Base-by-base conservation (phyloP, 163 green algal genomes). In the Scenedesmus sp. region DNA sequence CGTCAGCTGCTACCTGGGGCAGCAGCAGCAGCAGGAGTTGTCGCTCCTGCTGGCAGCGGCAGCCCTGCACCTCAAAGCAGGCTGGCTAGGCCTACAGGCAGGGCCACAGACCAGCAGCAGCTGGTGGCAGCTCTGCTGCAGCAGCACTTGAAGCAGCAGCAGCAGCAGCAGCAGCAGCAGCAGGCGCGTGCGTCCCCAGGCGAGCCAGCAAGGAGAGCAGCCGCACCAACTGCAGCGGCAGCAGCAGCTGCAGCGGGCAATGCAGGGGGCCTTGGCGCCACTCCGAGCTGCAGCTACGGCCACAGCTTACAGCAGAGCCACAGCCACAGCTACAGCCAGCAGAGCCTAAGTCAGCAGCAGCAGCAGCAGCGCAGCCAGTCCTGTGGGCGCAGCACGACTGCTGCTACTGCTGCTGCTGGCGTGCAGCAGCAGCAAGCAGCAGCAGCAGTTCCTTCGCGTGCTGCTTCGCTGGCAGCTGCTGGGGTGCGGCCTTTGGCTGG, bases 61-160 rank as follows among this genome's bases (percentile, higher is more conserved):
- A 84, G 73, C 74, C 46, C 16, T 84, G 66, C 64, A 54, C 55
- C 83, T 4, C 83, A 74, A 1, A n/a, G 26, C 60, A 64, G 26
- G 16, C 86, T 56, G 74, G 46, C 82, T 66, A 34, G 23, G 23
- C 16, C 52, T 70, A 55, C 82, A 54, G 57, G 56, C 84, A 88
- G 84, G 18, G 54, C 12, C 10, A n/a, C 77, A 60, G 77, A 86
- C 52, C 81, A 86, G 64, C 85, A 81, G 18, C 26, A 66, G 46
- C 60, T 66, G 3, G 46, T 81, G 64, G 26, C 66, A 18, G 77
- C 46, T 0, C 85, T 90, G 85, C 46, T 82, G 46, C 64, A 64
- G 64, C 64, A 64, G 85, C 77, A 85, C 77, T 67, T 62, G 34
- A 82, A n/a, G 64, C 59, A 76, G 83, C 83, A 88, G 83, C 83